Conservation (phyloP, 2,329 filamentous ascomycete genomes). For the Botrytis sinoallii region DNA sequence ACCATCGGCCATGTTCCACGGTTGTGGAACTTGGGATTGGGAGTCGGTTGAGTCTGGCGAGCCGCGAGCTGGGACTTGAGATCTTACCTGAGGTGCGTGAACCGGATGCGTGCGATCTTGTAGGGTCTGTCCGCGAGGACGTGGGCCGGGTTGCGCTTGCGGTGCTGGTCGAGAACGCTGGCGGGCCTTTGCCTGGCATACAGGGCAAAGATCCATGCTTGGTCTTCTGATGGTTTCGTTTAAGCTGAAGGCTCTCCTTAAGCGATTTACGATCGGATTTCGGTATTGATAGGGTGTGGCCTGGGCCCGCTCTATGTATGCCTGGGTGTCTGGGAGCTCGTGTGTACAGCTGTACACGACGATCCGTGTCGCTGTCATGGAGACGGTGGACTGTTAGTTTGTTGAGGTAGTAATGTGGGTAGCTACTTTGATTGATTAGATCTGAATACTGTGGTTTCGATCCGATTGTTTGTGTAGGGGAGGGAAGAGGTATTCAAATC, state of each 20-base stretch:
- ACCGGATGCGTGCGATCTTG: not conserved
- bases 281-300: not conserved
- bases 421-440: not conserved
- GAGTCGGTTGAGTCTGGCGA: not conserved
- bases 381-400: not conserved
- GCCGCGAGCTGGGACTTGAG: not conserved
- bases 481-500: not conserved
- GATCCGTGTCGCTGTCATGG: not conserved
- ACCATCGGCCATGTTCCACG: not conserved
- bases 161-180: not conserved
- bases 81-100: not conserved
- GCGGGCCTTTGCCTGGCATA: not conserved
- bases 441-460: not conserved
- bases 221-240: not conserved
- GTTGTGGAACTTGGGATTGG: not conserved
- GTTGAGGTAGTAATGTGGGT: not conserved
- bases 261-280: not conserved
- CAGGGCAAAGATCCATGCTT: not conserved
- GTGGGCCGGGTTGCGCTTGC: no score
- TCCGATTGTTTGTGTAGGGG: not conserved
- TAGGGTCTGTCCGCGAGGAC: not conserved
- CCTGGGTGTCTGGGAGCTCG: not conserved
- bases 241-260: not conserved
- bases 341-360: constrained; percentile 8
- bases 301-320: not conserved